Base-by-base conservation (phyloP, 2,329 filamentous ascomycete species). In the Sporothrix brasiliensis region DNA sequence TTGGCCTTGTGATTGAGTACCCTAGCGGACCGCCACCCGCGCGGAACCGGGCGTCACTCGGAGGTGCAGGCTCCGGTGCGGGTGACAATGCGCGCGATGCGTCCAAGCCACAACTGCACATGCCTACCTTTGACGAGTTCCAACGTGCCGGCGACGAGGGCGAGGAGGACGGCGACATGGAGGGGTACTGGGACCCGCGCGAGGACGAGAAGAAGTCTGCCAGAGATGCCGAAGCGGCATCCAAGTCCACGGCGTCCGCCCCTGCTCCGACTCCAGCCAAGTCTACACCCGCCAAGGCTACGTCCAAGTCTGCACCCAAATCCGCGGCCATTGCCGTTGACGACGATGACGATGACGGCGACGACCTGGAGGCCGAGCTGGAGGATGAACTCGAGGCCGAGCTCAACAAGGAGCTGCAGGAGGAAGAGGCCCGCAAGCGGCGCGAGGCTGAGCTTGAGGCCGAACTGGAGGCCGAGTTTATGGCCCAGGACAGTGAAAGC, bases 1-100 rank as follows among this genome's bases (percentile, higher is more conserved):
- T 85, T 61, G 84, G 84, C 34, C 80, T 89, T 47, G 83, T 85
- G 34, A 82, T 90, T 70, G 88, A 90, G 77, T 88, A 88, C 73
- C 87, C 87, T 0, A 86, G 83, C 60, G 85, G 82, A 44, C 82
- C 82, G 27, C n/a, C 60, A 4, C 50, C 30, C 3, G 14, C 41
- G 1, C 41, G 66, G 13, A 58, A 58, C 39, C 34, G 30, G 14
- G 27, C n/a, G 9, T 14, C 49, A 6, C 16, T 24, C 14, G 24
- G 30, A 3, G 49, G 68, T 11, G 10, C 27, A 19, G 60, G 50
- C 13, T 44, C n/a, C 2, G n/a, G 34, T 41, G 4, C 6, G 4
- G 7, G 21, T 19, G 7, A n/a, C 27, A 27, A 47, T 27, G n/a
- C 5, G 27, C 58, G 60, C 27, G 52, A 13, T 7, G 54, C 60